Conservation (phyloP, 495 filamentous ascomycete genomes). For the Talaromyces liani region DNA sequence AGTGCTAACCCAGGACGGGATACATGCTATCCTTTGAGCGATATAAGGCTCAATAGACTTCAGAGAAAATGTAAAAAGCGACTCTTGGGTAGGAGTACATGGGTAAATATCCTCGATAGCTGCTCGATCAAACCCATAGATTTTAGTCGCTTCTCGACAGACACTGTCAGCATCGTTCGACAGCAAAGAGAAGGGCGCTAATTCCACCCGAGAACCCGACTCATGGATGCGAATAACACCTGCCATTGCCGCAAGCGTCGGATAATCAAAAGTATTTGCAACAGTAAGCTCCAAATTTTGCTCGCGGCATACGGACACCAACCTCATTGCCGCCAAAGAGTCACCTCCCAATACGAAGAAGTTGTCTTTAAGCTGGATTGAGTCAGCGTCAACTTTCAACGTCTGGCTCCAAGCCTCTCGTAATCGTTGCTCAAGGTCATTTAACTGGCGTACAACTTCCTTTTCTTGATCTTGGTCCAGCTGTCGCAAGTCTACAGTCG, state of each 20-base stretch:
- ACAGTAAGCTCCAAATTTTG: constrained; percentile 29
- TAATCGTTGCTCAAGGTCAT: constrained; percentile 30
- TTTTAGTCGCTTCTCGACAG: constrained; percentile 20
- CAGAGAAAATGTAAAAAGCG: constrained; percentile 51
- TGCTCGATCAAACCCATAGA: constrained; percentile 15
- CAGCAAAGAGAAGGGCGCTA: constrained; percentile 27
- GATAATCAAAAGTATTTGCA: constrained; percentile 36
- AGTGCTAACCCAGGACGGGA: constrained; percentile 26
- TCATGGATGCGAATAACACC: constrained; percentile 13
- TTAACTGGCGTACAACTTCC: constrained; percentile 20
- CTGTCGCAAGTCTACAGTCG: constrained; percentile 25
- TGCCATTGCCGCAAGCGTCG: constrained; percentile 39
- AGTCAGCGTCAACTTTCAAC: constrained; percentile 26
- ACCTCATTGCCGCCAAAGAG: constrained; percentile 52
- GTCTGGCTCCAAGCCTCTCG: constrained; percentile 33
- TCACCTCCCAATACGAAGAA: constrained; percentile 60
- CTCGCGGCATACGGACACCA: constrained; percentile 28
- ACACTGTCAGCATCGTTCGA: constrained; percentile 22
- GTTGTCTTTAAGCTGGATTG: constrained; percentile 29
- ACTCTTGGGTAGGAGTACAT: constrained; percentile 59
- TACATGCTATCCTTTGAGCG: constrained; percentile 40
- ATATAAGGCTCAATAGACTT: constrained; percentile 52
- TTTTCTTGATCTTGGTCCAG: constrained; percentile 14
- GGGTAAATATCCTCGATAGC: constrained; percentile 48
- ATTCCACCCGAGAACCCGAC: constrained; percentile 11